Percentiles rank a stretch among this genome's conserved stretches.
These are phyloP conservation scores for Chaetomium olivaceum DNA, from an alignment of 2,329 filamentous ascomycete species.

Conservation along the genomic window DNA sequence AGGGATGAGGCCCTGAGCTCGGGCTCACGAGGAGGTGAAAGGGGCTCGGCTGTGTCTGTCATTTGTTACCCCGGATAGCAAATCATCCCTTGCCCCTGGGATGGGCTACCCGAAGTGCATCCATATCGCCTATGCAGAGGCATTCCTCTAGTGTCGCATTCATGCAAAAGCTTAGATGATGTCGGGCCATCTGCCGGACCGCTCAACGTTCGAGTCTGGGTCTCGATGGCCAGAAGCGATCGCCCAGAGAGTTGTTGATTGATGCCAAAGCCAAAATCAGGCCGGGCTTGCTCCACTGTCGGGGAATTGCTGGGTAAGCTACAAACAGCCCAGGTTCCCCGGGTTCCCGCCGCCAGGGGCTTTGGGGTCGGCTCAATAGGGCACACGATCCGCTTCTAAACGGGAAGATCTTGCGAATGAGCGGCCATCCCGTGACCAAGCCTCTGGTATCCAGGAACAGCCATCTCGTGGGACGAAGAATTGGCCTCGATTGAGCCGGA, in stretches of 20 bases:
- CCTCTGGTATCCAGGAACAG: not conserved
- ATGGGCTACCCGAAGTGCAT: not conserved
- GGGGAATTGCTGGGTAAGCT: not conserved
- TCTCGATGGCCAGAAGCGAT: conserved; percentile 3
- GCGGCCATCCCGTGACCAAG: not conserved
- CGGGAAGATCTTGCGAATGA: not conserved
- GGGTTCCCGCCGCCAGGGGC: not conserved
- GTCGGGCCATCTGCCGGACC: conserved; percentile 3
- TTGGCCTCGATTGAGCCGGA: conserved; percentile 12
- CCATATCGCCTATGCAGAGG: not conserved
- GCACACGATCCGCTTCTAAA: not conserved
- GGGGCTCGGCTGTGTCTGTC: not conserved
- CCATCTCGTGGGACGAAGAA: not conserved
- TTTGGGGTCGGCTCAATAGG: not conserved
- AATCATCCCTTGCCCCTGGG: not conserved
- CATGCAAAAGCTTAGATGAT: not conserved
- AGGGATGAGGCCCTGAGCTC: not conserved
- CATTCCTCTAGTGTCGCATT: not conserved
- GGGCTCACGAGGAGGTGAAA: not conserved
- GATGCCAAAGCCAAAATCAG: no score
- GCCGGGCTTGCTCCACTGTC: not conserved
- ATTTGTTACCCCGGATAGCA: not conserved
- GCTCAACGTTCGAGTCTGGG: not conserved
- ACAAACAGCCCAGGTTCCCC: not conserved
- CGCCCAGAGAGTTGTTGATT: not conserved